Percentiles rank a stretch among this genome's conserved stretches.
These are phyloP conservation scores for Metrosideros polymorpha DNA, from an alignment of 441 rosid genomes.

Conservation along the genomic window DNA sequence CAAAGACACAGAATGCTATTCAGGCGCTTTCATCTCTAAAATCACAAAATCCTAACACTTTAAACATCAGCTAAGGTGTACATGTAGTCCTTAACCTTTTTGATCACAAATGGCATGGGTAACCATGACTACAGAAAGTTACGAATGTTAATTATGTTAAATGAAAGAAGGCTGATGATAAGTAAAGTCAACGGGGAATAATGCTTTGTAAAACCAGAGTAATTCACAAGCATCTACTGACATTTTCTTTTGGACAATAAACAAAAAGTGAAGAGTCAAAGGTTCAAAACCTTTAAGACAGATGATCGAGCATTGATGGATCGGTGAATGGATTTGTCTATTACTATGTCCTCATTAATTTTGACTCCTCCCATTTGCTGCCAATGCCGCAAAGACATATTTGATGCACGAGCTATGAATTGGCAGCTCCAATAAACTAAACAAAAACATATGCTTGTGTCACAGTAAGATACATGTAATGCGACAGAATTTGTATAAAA, in stretches of 20 bases:
- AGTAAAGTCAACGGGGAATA: not conserved
- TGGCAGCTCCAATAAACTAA: constrained; percentile 96
- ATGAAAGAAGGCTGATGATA: not conserved
- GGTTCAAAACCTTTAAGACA: constrained; percentile 67
- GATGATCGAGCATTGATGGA: constrained; percentile 77
- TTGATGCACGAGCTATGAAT: constrained; percentile 79
- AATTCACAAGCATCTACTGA: not conserved
- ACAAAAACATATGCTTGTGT: not conserved
- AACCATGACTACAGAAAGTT: not conserved
- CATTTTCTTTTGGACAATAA: not conserved
- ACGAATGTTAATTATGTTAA: not conserved
- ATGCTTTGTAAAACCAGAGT: not conserved
- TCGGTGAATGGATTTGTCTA: constrained; percentile 80
- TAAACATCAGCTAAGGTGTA: not conserved
- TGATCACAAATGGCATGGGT: not conserved
- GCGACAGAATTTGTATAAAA: not conserved
- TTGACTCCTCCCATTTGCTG: constrained; percentile 86
- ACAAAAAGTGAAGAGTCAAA: not conserved
- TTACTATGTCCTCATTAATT: constrained; percentile 72
- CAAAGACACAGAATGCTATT: not conserved
- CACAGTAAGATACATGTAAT: not conserved
- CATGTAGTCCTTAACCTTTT: not conserved
- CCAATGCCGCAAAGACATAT: constrained; percentile 81
- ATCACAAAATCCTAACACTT: not conserved
- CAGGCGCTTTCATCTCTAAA: not conserved